A percentile compares a stretch with the other conserved stretches of the same genome.
These are phyloP conservation scores for Fusarium camptoceras DNA, from an alignment of 2,329 filamentous ascomycete species.

Conservation along the genomic window DNA sequence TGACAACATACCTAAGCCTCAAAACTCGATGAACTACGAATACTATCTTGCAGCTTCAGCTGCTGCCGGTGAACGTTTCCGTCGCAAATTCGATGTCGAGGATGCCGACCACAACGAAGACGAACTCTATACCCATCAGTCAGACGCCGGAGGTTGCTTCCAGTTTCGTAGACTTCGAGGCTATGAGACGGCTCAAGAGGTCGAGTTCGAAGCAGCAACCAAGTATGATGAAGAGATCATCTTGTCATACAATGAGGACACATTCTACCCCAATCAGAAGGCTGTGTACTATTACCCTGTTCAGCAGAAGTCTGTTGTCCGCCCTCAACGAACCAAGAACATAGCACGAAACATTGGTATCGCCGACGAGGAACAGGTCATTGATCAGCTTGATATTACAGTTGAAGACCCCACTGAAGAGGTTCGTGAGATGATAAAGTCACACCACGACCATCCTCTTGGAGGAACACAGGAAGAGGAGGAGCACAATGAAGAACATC, in stretches of 20 bases:
- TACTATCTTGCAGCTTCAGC: conserved; percentile 69
- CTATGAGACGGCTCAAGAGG: conserved; percentile 72
- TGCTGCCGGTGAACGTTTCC: conserved; percentile 65
- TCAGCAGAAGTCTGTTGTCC: conserved; percentile 71
- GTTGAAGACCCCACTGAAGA: conserved; percentile 68
- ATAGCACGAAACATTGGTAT: conserved; percentile 66
- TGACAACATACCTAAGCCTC: conserved; percentile 64
- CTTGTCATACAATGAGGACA: conserved; percentile 68
- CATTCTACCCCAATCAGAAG: conserved; percentile 62
- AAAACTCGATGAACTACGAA: conserved; percentile 73
- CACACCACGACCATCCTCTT: conserved; percentile 65
- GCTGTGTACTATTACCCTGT: conserved; percentile 76
- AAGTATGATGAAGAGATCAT: conserved; percentile 75
- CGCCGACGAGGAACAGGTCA: conserved; percentile 62
- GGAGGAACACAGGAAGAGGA: conserved; percentile 57
- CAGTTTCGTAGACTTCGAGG: conserved; percentile 71
- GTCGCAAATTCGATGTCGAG: conserved; percentile 69
- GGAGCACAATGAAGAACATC: conserved; percentile 48
- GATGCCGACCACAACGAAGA: conserved; percentile 67
- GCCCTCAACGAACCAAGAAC: conserved; percentile 72
- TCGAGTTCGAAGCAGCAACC: conserved; percentile 65
- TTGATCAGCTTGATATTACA: conserved; percentile 67
- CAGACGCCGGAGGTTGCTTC: conserved; percentile 63
- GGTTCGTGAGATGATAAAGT: conserved; percentile 62
- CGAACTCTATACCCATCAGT: conserved; percentile 65